Evolutionary conservation across 257 asterid genomes (phyloP), one percentile per base, ranked within the genome.

Genomic region (Thymus mandschuricus): DNA sequence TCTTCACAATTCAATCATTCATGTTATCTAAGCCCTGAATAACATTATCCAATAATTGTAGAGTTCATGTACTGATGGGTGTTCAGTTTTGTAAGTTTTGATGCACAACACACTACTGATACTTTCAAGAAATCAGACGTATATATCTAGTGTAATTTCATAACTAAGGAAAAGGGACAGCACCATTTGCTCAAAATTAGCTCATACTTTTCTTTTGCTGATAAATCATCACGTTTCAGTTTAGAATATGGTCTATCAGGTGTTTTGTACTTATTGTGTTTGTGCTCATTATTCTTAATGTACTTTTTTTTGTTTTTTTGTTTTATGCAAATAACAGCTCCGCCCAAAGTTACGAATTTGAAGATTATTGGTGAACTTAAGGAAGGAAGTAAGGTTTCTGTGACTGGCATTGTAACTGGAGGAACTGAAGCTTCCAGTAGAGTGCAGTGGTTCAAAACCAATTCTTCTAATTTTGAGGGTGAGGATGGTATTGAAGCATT

Each of bases 371-470:
- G 99, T 70, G 99, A 89, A 73, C 74, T 95, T 75, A 88, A 74
- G 88, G 99, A 95, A 77, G 99, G 98, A 72, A 88, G 97, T 83
- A 91, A 95, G 85, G 84, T 95, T 60, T 88, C 93, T 68, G 97
- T 83, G 68, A 81, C 93, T 46, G 98, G 98, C 79, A 86, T 89
- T 61, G 97, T 95, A 71, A 95, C 96, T 5, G 99, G 98, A 74
- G 99, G 99, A 78, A 95, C 96, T 38, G 99, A 95, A 87, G 96
- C 93, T 40, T 92, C 98, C 71, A 95, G 99, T 84, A 88, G 96
- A 81, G 99, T 95, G 78, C 98, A 95, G 77, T 95, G 99, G 99
- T 95, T 95, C 82, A 95, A 92, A 84, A 83, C 92, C 69, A 78
- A 80, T 80, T 88, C 91, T 56, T 70, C 87, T 71, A 73, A 81